These are phyloP conservation scores for Flaveria robusta DNA, from an alignment of 129 eudicot genomes.

Conservation along the genomic window DNA sequence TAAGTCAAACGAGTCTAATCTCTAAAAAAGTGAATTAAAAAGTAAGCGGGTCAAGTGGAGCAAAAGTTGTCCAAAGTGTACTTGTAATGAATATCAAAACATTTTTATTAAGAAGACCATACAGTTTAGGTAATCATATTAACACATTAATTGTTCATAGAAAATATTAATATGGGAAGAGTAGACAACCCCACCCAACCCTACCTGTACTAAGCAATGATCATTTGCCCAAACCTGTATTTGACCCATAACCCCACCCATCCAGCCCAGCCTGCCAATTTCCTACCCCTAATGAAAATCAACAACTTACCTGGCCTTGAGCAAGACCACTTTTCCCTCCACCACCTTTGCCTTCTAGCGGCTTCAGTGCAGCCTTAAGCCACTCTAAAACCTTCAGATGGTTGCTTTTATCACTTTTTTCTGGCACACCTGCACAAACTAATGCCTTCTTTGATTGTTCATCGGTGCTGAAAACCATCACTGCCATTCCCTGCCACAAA, in stretches of 20 bases:
- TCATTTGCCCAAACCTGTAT: not conserved
- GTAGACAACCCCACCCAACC: not conserved
- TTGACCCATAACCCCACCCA: not conserved
- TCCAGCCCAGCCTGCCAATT: not conserved
- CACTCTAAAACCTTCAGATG: constrained; percentile 71
- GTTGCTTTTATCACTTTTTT: constrained; percentile 59
- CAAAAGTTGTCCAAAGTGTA: not conserved
- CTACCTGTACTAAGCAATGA: not conserved
- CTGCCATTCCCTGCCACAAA: constrained; percentile 64
- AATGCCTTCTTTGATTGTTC: constrained; percentile 67
- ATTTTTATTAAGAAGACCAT: no score
- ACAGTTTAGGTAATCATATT: not conserved
- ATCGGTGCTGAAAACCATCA: constrained; percentile 85
- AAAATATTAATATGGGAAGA: not conserved
- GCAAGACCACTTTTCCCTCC: constrained; percentile 91
- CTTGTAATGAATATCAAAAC: not conserved
- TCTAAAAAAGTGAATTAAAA: not conserved
- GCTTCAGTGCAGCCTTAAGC: constrained; percentile 66
- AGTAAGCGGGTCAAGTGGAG: not conserved
- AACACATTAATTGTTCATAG: not conserved
- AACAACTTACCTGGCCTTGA: constrained; percentile 75
- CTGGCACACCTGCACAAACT: constrained; percentile 97
- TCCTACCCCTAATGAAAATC: not conserved
- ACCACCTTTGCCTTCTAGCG: constrained; percentile 80
- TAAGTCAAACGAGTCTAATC: not conserved